A percentile compares a stretch with the other conserved stretches of the same genome.
Conservation (phyloP, 495 filamentous ascomycete genomes). For the Talaromyces borbonicus region DNA sequence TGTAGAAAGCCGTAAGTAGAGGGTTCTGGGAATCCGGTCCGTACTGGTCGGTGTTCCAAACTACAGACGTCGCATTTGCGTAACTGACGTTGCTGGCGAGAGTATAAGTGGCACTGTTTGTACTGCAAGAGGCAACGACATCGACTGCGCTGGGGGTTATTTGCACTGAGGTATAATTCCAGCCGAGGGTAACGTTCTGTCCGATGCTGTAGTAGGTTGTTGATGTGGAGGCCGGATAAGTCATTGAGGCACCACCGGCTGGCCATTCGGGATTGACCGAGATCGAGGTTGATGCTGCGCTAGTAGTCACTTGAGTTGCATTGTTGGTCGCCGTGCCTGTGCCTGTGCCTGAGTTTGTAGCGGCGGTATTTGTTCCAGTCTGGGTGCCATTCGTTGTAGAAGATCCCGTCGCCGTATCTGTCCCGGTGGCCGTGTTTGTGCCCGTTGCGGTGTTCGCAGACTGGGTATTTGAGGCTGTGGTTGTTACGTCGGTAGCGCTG, state of each 20-base stretch:
- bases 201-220: conserved; percentile 81
- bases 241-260: conserved; percentile 71
- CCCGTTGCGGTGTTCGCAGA: too few species aligned
- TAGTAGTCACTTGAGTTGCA: conserved; percentile 19
- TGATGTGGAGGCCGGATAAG: conserved; percentile 55
- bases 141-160: conserved; percentile 71
- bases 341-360: conserved; percentile 12
- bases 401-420: conserved; percentile 9
- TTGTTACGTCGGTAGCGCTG: not conserved
- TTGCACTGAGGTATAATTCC: conserved; percentile 89
- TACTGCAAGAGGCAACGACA: conserved; percentile 67
- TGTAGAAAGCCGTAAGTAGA: conserved; percentile 68
- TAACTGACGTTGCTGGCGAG: conserved; percentile 51
- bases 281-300: conserved; percentile 19
- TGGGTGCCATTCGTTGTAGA: conserved; percentile 12
- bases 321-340: conserved; percentile 20
- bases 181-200: conserved; percentile 73
- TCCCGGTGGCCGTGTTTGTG: conserved; percentile 11
- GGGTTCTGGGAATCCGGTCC: conserved; percentile 49
- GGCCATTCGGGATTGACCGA: conserved; percentile 46
- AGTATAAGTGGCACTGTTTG: conserved; percentile 55
- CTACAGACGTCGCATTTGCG: conserved; percentile 43
- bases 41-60: conserved; percentile 75
- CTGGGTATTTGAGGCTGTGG: not conserved
- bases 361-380: conserved; percentile 14